Conservation (phyloP, 2,329 filamentous ascomycete genomes). For the Helicocarpus griseus region DNA sequence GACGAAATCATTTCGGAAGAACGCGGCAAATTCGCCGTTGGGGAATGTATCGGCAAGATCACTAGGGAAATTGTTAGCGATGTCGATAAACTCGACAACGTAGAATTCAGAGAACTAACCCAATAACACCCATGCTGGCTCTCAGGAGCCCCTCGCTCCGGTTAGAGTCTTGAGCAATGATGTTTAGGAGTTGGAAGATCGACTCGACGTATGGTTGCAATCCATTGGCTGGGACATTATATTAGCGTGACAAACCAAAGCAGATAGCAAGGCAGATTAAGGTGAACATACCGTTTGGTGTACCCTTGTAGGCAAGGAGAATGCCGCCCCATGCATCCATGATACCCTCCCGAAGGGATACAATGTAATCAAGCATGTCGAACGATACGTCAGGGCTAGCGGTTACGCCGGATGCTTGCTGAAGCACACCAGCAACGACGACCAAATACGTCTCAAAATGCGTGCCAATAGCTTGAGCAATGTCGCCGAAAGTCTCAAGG, state of each 20-base stretch:
- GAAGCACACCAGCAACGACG: constrained; percentile 85
- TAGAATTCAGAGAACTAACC: constrained; percentile 48
- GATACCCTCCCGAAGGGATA: constrained; percentile 90
- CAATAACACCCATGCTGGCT: constrained; percentile 94
- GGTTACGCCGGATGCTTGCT: constrained; percentile 80
- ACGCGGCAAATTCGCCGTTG: constrained; percentile 71
- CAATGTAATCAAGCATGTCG: constrained; percentile 94
- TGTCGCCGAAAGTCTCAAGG: constrained; percentile 94
- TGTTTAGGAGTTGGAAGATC: constrained; percentile 78
- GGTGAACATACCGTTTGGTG: constrained; percentile 27
- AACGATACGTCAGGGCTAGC: constrained; percentile 71
- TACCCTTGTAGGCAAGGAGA: constrained; percentile 83
- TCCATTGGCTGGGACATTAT: constrained; percentile 46
- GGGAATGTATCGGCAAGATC: constrained; percentile 92
- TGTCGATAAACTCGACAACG: not conserved
- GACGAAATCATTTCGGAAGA: constrained; percentile 87
- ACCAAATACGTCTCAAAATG: constrained; percentile 88
- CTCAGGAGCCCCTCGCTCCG: constrained; percentile 86
- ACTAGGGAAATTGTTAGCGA: constrained; percentile 45
- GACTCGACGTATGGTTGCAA: constrained; percentile 70
- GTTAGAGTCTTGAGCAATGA: constrained; percentile 71
- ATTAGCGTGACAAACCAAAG: not conserved
- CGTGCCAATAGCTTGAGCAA: constrained; percentile 84
- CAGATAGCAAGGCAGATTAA: not conserved
- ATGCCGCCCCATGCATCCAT: constrained; percentile 99